Conservation (phyloP, 208 protist species). For the Trypanosoma cruzi region DNA sequence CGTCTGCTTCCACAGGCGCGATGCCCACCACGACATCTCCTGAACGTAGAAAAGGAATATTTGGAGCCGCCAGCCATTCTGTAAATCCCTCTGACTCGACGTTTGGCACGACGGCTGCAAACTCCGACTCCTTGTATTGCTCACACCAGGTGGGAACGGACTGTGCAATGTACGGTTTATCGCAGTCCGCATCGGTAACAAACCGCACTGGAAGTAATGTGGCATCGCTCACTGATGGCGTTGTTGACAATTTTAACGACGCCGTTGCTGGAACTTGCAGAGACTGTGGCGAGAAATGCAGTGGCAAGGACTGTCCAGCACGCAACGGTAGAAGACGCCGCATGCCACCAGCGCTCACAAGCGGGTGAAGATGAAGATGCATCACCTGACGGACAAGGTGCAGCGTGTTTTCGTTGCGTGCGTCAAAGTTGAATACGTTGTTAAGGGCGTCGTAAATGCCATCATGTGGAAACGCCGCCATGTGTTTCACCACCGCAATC, state of each 20-base stretch:
- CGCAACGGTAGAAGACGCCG: constrained; percentile 44
- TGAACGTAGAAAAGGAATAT: constrained; percentile 59
- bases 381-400: constrained; percentile 68
- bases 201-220: constrained; percentile 19
- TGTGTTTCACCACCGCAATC: constrained; percentile 94
- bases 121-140: constrained; percentile 31
- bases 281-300: constrained; percentile 31
- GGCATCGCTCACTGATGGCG: too few species aligned
- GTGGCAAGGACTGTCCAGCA: constrained; percentile 33
- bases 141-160: constrained; percentile 30
- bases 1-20: constrained; percentile 5
- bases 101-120: constrained; percentile 12
- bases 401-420: constrained; percentile 74
- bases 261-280: constrained; percentile 17
- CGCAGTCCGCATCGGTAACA: constrained; percentile 14
- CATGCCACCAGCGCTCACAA: constrained; percentile 49
- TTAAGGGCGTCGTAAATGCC: constrained; percentile 77
- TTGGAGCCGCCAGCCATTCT: constrained; percentile 50
- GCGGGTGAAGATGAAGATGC: constrained; percentile 41
- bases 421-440: constrained; percentile 90
- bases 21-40: constrained; percentile 51
- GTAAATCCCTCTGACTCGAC: constrained; percentile 43
- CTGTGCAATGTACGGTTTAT: background rate
- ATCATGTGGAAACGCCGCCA: constrained; percentile 89
- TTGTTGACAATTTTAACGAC: background rate